Percentiles rank a stretch among this genome's conserved stretches.
Conservation (phyloP, 2,329 filamentous ascomycete species). For the Aspergillus awamori region DNA sequence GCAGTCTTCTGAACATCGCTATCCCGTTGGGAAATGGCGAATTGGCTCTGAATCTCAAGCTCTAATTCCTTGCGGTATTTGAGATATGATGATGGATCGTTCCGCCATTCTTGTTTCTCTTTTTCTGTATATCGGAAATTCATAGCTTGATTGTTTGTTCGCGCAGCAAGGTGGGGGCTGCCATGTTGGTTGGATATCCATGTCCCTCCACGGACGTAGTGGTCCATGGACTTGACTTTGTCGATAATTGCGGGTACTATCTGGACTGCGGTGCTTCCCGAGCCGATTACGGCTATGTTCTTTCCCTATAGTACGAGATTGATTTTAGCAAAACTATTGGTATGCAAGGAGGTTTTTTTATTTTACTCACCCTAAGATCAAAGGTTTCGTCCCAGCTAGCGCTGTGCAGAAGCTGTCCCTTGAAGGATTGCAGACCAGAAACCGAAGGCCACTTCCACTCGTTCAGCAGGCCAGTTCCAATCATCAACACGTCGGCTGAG, state of each 20-base stretch:
- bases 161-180: background rate
- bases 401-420: background rate
- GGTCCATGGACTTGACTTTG: slow-evolving; percentile 10
- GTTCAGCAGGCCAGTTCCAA: slow-evolving; percentile 6
- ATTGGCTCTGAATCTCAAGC: slow-evolving; percentile 8
- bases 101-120: background rate
- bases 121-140: slow-evolving; percentile 3
- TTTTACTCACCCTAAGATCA: background rate
- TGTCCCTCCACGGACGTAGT: slow-evolving; percentile 9
- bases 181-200: slow-evolving; percentile 9
- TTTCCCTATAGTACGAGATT: background rate
- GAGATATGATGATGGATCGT: background rate
- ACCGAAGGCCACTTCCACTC: slow-evolving; percentile 6
- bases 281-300: slow-evolving; percentile 3
- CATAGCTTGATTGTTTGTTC: background rate
- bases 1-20: background rate
- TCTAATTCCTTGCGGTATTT: slow-evolving; percentile 10
- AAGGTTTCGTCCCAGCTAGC: slow-evolving; percentile 1
- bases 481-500: slow-evolving; percentile 2
- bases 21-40: slow-evolving; percentile 1
- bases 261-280: slow-evolving; percentile 7
- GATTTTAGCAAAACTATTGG: too few species aligned
- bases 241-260: slow-evolving; percentile 4
- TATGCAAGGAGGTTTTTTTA: background rate
- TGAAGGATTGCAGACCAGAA: background rate